These are phyloP conservation scores for Penicillium sp. DNA, from an alignment of 2,329 filamentous ascomycete genomes.

Conservation along the genomic window DNA sequence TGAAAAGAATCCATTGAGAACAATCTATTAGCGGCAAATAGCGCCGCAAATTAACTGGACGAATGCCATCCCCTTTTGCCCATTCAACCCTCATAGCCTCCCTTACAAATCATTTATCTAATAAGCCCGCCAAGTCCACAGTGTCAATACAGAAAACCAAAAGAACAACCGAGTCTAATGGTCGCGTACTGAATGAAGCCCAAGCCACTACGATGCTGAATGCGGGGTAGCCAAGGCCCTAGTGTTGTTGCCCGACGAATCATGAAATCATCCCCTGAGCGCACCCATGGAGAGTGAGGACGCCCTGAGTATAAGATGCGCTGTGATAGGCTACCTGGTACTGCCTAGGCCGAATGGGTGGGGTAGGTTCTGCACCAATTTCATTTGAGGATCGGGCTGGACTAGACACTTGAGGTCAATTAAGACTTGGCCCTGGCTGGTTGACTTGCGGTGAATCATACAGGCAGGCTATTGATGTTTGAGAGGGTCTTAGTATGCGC, in stretches of 20 bases:
- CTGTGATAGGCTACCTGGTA: constrained; percentile 14
- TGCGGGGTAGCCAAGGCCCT: constrained; percentile 21
- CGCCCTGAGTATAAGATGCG: constrained; percentile 4
- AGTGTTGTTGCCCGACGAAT: constrained; percentile 4
- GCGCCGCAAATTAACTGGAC: too few species aligned
- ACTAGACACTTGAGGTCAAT: not conserved
- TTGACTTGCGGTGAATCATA: not conserved
- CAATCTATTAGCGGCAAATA: too few species aligned
- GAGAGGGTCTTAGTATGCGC: not conserved
- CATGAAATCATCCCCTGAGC: constrained; percentile 14
- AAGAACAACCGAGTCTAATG: not conserved
- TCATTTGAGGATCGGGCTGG: not conserved
- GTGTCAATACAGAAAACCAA: not conserved
- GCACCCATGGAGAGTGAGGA: constrained; percentile 8
- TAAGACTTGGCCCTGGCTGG: not conserved
- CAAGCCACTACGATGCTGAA: not conserved
- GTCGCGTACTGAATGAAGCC: not conserved
- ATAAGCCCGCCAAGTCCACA: not conserved
- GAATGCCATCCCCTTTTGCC: too few species aligned
- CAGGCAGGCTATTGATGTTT: not conserved
- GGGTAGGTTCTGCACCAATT: constrained; percentile 7
- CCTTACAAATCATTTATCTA: not conserved
- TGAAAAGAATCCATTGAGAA: too few species aligned
- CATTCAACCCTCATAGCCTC: not conserved
- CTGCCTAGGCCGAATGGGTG: constrained; percentile 1